Evolutionary conservation across 768 basidiomycete genomes (phyloP).

Genomic region (Mycena vulgaris): DNA sequence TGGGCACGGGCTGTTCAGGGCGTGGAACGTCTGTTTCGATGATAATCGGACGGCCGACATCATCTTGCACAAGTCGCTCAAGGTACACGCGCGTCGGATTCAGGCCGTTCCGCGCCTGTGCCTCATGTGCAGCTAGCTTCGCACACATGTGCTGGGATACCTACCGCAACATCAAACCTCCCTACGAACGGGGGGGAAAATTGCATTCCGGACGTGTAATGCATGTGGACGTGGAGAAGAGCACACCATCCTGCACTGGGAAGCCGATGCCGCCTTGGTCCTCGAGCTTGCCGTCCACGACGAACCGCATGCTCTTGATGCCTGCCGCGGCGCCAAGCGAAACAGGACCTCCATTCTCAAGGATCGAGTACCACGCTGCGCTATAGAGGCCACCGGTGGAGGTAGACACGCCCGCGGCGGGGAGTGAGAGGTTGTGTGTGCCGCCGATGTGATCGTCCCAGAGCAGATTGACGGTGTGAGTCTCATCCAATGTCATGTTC

Average conservation of each 20-base stretch:
- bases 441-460: constrained; percentile 17
- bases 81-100: constrained; percentile 25
- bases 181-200: not conserved
- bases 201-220: not conserved
- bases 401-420: not conserved
- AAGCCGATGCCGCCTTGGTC: constrained; percentile 18
- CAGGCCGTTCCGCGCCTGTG: constrained; percentile 18
- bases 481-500: constrained; percentile 6
- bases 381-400: not conserved
- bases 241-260: constrained; percentile 10
- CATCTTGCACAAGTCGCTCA: not conserved
- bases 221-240: constrained; percentile 11
- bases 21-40: constrained; percentile 17
- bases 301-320: constrained; percentile 14
- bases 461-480: not conserved
- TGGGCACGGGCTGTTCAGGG: constrained; percentile 14
- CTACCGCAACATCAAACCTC: constrained; percentile 11
- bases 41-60: constrained; percentile 16
- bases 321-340: constrained; percentile 2
- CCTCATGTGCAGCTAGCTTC: constrained; percentile 2
- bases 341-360: not conserved
- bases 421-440: not conserved
- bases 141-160: constrained; percentile 9
- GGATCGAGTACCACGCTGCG: constrained; percentile 6
- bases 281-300: constrained; percentile 5